phyloP scores from a whole-genome alignment of 1,139 yeast species.

The Lodderomyces theae region DNA sequence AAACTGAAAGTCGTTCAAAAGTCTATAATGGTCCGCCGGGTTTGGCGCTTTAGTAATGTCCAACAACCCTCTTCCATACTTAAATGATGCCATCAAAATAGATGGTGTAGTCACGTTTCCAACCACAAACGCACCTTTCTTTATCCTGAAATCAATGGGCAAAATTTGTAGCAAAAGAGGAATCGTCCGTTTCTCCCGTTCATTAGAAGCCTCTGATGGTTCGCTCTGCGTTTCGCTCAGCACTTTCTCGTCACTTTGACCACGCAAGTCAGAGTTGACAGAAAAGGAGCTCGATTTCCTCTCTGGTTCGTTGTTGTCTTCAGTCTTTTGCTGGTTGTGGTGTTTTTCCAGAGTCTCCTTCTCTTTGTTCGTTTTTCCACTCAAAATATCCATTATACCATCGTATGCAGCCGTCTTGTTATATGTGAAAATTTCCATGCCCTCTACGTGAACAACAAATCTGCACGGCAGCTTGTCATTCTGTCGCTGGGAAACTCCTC shows the following conservation, averaged over 20 bases:
- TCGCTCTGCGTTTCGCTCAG: background rate
- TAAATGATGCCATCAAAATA: constrained; percentile 60
- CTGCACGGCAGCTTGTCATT: constrained; percentile 59
- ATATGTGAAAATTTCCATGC: constrained; percentile 77
- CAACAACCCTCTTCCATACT: constrained; percentile 52
- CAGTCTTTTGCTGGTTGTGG: background rate
- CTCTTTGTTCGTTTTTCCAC: constrained; percentile 16
- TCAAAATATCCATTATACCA: constrained; percentile 48
- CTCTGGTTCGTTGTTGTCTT: background rate
- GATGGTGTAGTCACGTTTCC: constrained; percentile 83
- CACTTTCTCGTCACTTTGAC: background rate
- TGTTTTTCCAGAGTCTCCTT: constrained; percentile 3
- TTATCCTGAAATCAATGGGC: constrained; percentile 59
- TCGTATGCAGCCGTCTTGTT: constrained; percentile 80
- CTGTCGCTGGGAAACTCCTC: constrained; percentile 17
- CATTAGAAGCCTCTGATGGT: background rate
- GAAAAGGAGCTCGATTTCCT: constrained; percentile 6
- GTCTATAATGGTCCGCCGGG: constrained; percentile 54
- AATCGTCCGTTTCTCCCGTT: constrained; percentile 6
- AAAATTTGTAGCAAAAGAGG: constrained; percentile 38
- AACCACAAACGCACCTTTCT: constrained; percentile 68
- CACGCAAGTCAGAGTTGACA: background rate
- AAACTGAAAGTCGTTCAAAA: constrained; percentile 41
- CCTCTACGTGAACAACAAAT: constrained; percentile 60
- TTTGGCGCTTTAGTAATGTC: constrained; percentile 56